Evolutionary conservation across 306 rosid genomes (phyloP).

Genomic region (Medicago arabica): DNA sequence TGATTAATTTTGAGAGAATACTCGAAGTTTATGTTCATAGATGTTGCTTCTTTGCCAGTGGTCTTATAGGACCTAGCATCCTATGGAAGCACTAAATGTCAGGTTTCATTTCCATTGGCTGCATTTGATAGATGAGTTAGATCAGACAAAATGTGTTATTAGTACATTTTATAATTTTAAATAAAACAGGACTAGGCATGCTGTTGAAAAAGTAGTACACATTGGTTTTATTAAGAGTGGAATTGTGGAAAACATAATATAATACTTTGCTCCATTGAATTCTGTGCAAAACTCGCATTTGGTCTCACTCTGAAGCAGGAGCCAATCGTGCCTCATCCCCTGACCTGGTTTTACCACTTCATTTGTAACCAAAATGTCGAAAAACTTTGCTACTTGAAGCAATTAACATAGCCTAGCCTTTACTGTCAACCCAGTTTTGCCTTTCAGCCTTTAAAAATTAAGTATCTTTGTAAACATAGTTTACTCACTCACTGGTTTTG

Average conservation of each 20-base stretch:
- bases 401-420: neutral
- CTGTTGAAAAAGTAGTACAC: too few species aligned
- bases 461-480: neutral
- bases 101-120: too few species aligned
- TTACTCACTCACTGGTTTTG: slow-evolving; percentile 8
- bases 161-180: too few species aligned
- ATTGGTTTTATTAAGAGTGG: too few species aligned
- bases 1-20: slow-evolving; percentile 10
- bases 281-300: neutral
- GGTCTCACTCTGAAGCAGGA: neutral
- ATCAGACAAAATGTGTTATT: too few species aligned
- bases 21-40: neutral
- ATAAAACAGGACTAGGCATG: too few species aligned
- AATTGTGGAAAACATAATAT: neutral
- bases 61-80: too few species aligned
- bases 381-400: neutral
- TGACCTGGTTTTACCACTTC: neutral
- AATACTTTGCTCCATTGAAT: neutral
- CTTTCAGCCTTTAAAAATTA: slow-evolving; percentile 4
- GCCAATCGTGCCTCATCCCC: neutral
- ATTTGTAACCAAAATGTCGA: neutral
- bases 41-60: neutral
- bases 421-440: neutral
- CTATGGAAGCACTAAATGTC: too few species aligned
- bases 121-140: too few species aligned